These are phyloP conservation scores for Eremomyces bilateralis DNA, from an alignment of 495 filamentous ascomycete genomes.

Conservation along the genomic window DNA sequence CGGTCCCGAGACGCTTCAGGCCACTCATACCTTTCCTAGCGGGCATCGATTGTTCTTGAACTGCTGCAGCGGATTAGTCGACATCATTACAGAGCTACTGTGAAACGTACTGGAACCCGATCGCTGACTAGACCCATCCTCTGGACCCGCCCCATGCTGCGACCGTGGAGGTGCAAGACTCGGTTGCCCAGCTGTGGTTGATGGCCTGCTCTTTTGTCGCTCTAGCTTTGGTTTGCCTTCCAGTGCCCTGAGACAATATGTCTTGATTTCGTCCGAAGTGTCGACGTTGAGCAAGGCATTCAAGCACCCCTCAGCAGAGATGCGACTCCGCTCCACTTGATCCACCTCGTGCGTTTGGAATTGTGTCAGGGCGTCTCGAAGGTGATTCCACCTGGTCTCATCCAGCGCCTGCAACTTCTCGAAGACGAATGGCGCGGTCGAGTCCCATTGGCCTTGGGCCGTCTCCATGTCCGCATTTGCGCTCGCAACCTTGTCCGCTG, in stretches of 20 bases:
- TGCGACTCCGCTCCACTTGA: conserved; percentile 53
- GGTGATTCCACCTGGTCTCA: conserved; percentile 70
- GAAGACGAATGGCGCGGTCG: conserved; percentile 86
- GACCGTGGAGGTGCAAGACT: not conserved
- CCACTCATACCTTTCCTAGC: conserved; percentile 10
- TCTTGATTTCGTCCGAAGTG: conserved; percentile 75
- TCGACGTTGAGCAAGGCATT: conserved; percentile 73
- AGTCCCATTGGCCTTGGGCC: conserved; percentile 74
- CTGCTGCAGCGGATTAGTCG: conserved; percentile 8
- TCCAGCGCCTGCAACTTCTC: conserved; percentile 85
- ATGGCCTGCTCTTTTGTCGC: conserved; percentile 21
- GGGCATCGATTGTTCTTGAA: conserved; percentile 16
- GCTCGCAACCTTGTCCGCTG: conserved; percentile 54
- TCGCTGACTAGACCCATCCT: conserved; percentile 15
- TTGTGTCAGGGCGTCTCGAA: conserved; percentile 83
- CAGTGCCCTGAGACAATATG: conserved; percentile 39
- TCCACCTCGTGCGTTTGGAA: conserved; percentile 85
- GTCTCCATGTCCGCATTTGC: conserved; percentile 55
- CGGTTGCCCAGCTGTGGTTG: not conserved
- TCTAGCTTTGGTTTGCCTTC: conserved; percentile 11
- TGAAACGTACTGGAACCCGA: conserved; percentile 13
- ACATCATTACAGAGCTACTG: not conserved
- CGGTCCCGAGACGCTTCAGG: conserved; percentile 21
- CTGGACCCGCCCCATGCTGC: conserved; percentile 6
- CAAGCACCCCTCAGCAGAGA: conserved; percentile 59